phyloP scores from a whole-genome alignment of 1,139 yeast genomes.

The Pichia sp. region DNA sequence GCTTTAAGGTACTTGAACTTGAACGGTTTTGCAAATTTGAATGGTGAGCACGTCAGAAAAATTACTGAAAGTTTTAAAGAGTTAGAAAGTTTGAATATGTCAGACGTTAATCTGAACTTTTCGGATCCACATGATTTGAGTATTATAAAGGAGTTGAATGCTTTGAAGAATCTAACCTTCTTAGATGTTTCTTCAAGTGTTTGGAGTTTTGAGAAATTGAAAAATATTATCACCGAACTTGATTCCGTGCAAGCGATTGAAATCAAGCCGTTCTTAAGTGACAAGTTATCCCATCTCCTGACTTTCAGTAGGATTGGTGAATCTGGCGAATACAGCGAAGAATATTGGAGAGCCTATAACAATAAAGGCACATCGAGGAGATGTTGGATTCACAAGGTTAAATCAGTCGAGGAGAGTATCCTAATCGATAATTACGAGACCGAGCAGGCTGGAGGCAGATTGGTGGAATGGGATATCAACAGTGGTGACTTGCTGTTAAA shows the following conservation, averaged over 20 bases:
- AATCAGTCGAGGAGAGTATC: conserved; percentile 11
- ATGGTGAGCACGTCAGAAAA: conserved; percentile 46
- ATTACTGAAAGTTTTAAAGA: conserved; percentile 52
- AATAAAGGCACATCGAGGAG: conserved; percentile 69
- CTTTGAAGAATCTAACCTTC: conserved; percentile 12
- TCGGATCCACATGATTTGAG: conserved; percentile 9
- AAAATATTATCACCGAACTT: conserved; percentile 3
- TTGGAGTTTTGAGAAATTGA: conserved; percentile 9
- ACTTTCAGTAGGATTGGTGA: conserved; percentile 14
- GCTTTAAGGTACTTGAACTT: conserved; percentile 57
- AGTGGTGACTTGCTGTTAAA: conserved; percentile 63
- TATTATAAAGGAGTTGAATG: conserved; percentile 6
- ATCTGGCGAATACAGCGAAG: not conserved
- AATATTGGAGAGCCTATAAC: conserved; percentile 47
- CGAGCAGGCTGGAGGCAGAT: conserved; percentile 18
- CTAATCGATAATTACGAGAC: conserved; percentile 29
- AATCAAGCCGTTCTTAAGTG: conserved; percentile 13
- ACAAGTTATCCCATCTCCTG: conserved; percentile 21
- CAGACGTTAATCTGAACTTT: conserved; percentile 26
- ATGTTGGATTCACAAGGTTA: conserved; percentile 54
- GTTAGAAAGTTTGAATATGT: conserved; percentile 52
- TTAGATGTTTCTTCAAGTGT: conserved; percentile 15
- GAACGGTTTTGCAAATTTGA: conserved; percentile 64
- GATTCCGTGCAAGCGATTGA: conserved; percentile 15
- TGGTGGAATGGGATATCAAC: conserved; percentile 51